These are phyloP conservation scores for Neurospora sp. DNA, from an alignment of 2,329 filamentous ascomycete species.

Conservation along the genomic window DNA sequence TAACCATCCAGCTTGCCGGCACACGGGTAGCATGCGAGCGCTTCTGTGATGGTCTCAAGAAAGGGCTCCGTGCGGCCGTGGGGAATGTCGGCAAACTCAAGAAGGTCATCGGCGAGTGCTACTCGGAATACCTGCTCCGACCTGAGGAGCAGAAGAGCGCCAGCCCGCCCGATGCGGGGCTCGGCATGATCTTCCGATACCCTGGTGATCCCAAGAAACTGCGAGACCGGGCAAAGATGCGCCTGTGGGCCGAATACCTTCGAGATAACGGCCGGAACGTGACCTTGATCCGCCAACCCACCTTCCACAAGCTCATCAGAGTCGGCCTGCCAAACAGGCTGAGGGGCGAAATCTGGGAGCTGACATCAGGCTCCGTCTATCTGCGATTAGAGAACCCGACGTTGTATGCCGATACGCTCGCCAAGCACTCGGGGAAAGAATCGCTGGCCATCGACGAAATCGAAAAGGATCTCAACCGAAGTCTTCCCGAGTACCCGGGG, in stretches of 20 bases:
- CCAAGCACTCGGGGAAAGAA: constrained; percentile 73
- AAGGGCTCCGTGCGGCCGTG: constrained; percentile 75
- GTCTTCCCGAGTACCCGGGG: constrained; percentile 91
- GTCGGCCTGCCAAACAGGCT: constrained; percentile 91
- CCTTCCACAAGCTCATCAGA: constrained; percentile 93
- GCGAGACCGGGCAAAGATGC: constrained; percentile 92
- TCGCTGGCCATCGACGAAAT: constrained; percentile 98
- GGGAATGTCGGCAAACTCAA: constrained; percentile 81
- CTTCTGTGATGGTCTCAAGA: constrained; percentile 94
- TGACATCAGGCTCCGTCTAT: constrained; percentile 85
- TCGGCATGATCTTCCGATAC: constrained; percentile 88
- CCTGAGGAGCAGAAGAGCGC: constrained; percentile 52
- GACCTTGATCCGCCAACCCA: constrained; percentile 87
- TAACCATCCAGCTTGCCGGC: constrained; percentile 85
- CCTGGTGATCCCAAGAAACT: constrained; percentile 92
- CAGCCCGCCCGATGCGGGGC: constrained; percentile 77
- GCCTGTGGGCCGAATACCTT: constrained; percentile 93
- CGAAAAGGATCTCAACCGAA: constrained; percentile 94
- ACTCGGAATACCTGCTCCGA: constrained; percentile 74
- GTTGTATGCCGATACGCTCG: constrained; percentile 73
- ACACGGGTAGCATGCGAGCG: constrained; percentile 83
- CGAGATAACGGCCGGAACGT: constrained; percentile 90
- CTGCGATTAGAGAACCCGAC: constrained; percentile 78
- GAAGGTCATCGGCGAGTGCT: constrained; percentile 71
- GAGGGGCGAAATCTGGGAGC: constrained; percentile 90